Conservation (phyloP, 345 rosid genomes). For the Cardamine occulta region DNA sequence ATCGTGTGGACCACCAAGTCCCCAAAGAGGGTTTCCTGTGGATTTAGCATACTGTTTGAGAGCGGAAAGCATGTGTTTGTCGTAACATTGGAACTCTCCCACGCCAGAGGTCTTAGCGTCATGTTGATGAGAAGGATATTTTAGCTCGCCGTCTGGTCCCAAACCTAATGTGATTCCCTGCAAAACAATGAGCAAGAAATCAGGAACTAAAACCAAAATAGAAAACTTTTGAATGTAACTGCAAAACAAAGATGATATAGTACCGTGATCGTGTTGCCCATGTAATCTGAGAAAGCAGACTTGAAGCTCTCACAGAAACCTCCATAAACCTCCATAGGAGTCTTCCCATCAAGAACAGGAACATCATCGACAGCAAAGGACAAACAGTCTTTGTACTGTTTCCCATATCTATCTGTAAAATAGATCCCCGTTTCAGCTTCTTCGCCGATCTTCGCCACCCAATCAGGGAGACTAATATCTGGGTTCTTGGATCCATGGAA, state of each 20-base stretch:
- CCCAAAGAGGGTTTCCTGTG: slow-evolving; percentile 81
- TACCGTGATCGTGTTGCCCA: slow-evolving; percentile 79
- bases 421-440: slow-evolving; percentile 58
- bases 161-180: slow-evolving; percentile 86
- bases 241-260: background rate
- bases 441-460: slow-evolving; percentile 70
- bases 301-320: slow-evolving; percentile 84
- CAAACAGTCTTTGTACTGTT: slow-evolving; percentile 60
- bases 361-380: slow-evolving; percentile 80
- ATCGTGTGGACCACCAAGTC: slow-evolving; percentile 92
- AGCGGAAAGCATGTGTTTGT: slow-evolving; percentile 69
- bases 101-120: slow-evolving; percentile 38
- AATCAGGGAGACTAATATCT: slow-evolving; percentile 66
- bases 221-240: slow-evolving; percentile 5
- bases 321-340: slow-evolving; percentile 70
- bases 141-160: slow-evolving; percentile 87
- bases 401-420: slow-evolving; percentile 62
- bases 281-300: slow-evolving; percentile 62
- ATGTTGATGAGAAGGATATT: slow-evolving; percentile 72
- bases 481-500: slow-evolving; percentile 61
- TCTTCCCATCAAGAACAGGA: slow-evolving; percentile 75
- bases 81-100: slow-evolving; percentile 94
- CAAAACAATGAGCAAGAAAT: slow-evolving; percentile 30
- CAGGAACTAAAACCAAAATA: slow-evolving; percentile 25
- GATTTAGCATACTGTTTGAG: slow-evolving; percentile 77